These are phyloP conservation scores for Tulasnella sp. DNA, from an alignment of 768 basidiomycete genomes.

Conservation along the genomic window DNA sequence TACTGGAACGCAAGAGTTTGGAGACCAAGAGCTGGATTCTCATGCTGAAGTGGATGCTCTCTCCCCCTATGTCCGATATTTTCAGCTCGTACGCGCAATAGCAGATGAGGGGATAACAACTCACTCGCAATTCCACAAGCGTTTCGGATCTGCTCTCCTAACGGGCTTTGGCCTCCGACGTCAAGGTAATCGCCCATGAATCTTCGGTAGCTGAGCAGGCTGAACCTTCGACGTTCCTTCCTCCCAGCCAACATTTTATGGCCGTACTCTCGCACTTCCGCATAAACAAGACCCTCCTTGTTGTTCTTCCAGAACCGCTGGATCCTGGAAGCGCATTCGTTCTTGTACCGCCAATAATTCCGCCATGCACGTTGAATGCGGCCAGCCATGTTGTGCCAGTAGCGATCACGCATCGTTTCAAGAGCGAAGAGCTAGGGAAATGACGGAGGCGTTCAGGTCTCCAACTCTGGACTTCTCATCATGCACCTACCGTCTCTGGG, in stretches of 20 bases:
- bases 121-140: constrained; percentile 66
- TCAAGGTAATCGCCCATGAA: constrained; percentile 96
- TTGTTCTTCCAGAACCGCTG: constrained; percentile 99
- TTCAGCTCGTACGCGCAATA: background rate
- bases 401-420: constrained; percentile 96
- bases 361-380: constrained; percentile 95
- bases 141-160: constrained; percentile 62
- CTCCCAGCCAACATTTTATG: constrained; percentile 83
- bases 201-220: constrained; percentile 84
- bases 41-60: constrained; percentile 75
- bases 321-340: constrained; percentile 89
- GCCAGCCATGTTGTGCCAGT: constrained; percentile 99
- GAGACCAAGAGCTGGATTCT: constrained; percentile 74
- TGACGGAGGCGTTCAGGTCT: constrained; percentile 15
- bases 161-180: constrained; percentile 59
- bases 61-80: constrained; percentile 35
- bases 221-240: constrained; percentile 89
- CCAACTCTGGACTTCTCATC: background rate
- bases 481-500: constrained; percentile 72
- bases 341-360: constrained; percentile 90
- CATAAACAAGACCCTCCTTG: constrained; percentile 84
- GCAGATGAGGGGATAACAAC: constrained; percentile 23
- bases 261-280: constrained; percentile 86
- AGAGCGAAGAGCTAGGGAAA: constrained; percentile 75
- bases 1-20: constrained; percentile 77